Evolutionary conservation across 2,329 filamentous ascomycete genomes (phyloP).

Genomic region (Bisporella sp.): DNA sequence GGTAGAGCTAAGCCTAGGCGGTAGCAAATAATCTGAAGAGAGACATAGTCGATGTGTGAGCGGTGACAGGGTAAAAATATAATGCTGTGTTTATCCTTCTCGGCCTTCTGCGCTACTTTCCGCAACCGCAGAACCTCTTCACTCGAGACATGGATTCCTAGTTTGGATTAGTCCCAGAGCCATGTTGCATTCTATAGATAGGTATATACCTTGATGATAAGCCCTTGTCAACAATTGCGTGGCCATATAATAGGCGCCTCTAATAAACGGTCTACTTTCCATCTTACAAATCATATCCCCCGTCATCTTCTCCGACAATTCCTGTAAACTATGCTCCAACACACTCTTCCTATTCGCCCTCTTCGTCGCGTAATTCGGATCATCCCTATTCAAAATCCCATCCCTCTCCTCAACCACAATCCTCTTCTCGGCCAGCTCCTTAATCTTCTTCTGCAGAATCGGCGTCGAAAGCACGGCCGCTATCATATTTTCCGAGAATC

Average conservation of each 20-base stretch:
- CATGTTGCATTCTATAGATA: too few species aligned
- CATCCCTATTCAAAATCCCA: conserved; percentile 54
- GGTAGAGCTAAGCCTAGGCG: conserved; percentile 82
- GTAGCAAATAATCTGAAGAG: conserved; percentile 91
- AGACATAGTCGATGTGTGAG: conserved; percentile 94
- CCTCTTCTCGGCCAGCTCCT: conserved; percentile 67
- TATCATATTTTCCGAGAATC: conserved; percentile 90
- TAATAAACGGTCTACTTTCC: conserved; percentile 88
- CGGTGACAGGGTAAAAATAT: conserved; percentile 93
- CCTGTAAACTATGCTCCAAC: conserved; percentile 65
- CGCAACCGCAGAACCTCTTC: conserved; percentile 83
- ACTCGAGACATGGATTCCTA: conserved; percentile 83
- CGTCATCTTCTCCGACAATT: conserved; percentile 80
- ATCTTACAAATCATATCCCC: conserved; percentile 99
- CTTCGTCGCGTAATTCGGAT: conserved; percentile 46
- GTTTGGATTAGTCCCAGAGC: background rate
- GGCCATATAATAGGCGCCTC: conserved; percentile 81
- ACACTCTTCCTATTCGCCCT: conserved; percentile 50
- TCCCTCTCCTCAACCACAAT: conserved; percentile 71
- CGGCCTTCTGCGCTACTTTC: conserved; percentile 74
- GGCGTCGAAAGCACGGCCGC: conserved; percentile 66
- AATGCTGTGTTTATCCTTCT: conserved; percentile 85
- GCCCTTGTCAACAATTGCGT: conserved; percentile 87
- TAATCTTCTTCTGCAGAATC: conserved; percentile 67
- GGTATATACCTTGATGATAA: conserved; percentile 72